Percentiles rank a stretch among this genome's conserved stretches.
Evolutionary conservation across 2,329 filamentous ascomycete species (phyloP).

Genomic region (Neoscytalidium dimidiatum): DNA sequence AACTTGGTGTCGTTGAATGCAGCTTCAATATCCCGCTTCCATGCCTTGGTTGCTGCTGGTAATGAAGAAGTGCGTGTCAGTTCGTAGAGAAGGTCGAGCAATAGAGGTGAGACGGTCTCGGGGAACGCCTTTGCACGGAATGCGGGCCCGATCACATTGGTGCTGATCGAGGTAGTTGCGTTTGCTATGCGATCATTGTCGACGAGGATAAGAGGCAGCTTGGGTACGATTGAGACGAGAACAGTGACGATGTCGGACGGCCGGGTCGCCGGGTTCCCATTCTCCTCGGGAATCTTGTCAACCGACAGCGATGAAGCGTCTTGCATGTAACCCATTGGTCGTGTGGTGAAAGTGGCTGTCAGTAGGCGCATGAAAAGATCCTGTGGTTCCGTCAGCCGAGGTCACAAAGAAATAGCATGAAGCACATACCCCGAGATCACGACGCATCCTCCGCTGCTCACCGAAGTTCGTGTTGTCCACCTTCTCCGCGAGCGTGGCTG

Average conservation of each 20-base stretch:
- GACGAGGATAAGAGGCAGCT: conserved; percentile 78
- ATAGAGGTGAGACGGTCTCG: conserved; percentile 72
- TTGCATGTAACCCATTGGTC: conserved; percentile 72
- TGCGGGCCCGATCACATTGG: conserved; percentile 77
- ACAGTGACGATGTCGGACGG: conserved; percentile 72
- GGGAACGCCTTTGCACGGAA: conserved; percentile 86
- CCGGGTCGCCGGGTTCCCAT: conserved; percentile 27
- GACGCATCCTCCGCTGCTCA: conserved; percentile 87
- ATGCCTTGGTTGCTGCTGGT: conserved; percentile 79
- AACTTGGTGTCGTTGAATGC: conserved; percentile 89
- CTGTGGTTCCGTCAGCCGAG: conserved; percentile 47
- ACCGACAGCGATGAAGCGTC: conserved; percentile 26
- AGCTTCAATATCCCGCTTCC: conserved; percentile 90
- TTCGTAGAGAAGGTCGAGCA: conserved; percentile 73
- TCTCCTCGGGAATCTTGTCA: conserved; percentile 44
- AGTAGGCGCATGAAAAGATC: conserved; percentile 87
- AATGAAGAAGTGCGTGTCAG: conserved; percentile 63
- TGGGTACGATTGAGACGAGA: conserved; percentile 75
- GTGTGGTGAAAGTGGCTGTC: conserved; percentile 90
- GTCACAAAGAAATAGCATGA: not conserved
- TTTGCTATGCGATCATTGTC: conserved; percentile 81
- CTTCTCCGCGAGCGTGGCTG: conserved; percentile 87
- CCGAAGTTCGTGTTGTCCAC: conserved; percentile 98
- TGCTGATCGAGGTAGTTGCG: conserved; percentile 78
- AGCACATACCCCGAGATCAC: conserved; percentile 76